Evolutionary conservation across 148 eudicot genomes (phyloP).

Genomic region (Linanthus parryae): DNA sequence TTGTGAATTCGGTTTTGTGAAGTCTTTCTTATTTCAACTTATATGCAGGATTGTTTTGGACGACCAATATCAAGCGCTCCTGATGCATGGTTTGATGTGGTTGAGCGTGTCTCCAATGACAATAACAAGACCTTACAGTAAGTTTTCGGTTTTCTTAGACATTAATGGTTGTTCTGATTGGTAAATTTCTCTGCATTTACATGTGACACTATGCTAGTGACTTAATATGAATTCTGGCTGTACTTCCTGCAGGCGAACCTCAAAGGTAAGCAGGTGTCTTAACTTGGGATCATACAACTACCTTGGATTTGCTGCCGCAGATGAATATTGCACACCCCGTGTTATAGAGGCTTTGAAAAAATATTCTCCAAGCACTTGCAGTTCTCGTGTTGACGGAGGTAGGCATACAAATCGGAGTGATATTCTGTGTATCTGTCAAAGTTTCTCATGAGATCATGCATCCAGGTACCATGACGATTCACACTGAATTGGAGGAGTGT

Average conservation of each 20-base stretch:
- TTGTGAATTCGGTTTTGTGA: neutral
- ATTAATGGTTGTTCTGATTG: too few relatives aligned
- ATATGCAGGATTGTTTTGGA: conserved; percentile 85
- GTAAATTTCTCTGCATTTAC: too few relatives aligned
- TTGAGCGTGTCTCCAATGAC: conserved; percentile 91
- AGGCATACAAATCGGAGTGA: conserved; percentile 1
- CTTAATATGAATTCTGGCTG: neutral
- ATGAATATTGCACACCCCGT: conserved; percentile 94
- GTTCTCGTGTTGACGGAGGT: conserved; percentile 97
- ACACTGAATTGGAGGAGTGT: conserved; percentile 71
- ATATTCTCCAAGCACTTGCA: conserved; percentile 77
- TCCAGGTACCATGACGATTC: conserved; percentile 74
- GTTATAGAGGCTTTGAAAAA: conserved; percentile 66
- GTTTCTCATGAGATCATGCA: conserved; percentile 13
- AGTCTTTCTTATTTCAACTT: neutral
- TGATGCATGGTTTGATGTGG: conserved; percentile 98
- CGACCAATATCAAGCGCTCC: conserved; percentile 96
- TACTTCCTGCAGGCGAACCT: conserved; percentile 59
- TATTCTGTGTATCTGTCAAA: neutral
- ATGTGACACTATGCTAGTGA: too few relatives aligned
- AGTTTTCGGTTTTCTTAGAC: conserved; percentile 25
- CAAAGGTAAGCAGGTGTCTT: conserved; percentile 61
- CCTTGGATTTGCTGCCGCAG: conserved; percentile 97
- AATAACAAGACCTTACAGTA: conserved; percentile 86
- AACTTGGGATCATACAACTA: conserved; percentile 98